Conservation (phyloP, 2,329 filamentous ascomycete genomes). For the Eutypa lata region DNA sequence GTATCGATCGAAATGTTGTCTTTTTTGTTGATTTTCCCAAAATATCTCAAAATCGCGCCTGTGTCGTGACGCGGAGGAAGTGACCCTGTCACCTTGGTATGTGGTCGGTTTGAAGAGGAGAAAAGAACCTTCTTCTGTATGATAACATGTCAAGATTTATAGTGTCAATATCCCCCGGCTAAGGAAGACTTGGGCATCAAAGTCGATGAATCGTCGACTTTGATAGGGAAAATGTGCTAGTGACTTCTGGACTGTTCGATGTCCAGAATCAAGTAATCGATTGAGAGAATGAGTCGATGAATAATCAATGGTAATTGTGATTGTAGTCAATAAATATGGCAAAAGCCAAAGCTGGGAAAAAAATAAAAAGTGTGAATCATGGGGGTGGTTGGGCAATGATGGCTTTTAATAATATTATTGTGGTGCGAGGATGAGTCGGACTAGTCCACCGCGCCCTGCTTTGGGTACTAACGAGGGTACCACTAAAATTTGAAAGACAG, state of each 20-base stretch:
- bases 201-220: conserved; percentile 31
- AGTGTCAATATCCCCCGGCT: conserved; percentile 35
- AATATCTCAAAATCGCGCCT: conserved; percentile 32
- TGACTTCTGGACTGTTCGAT: conserved; percentile 35
- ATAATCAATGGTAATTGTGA: conserved; percentile 10
- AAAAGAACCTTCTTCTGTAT: conserved; percentile 51
- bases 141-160: conserved; percentile 52
- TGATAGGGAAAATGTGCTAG: conserved; percentile 30
- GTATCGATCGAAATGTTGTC: conserved; percentile 4
- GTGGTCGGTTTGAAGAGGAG: conserved; percentile 57
- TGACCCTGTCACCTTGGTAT: conserved; percentile 59
- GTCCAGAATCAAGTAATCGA: conserved; percentile 29
- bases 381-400: conserved; percentile 22
- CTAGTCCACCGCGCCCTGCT: conserved; percentile 3
- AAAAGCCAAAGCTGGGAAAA: conserved; percentile 27
- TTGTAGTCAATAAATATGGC: conserved; percentile 25
- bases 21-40: conserved; percentile 5
- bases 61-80: conserved; percentile 45
- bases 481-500: conserved; percentile 3
- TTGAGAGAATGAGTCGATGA: conserved; percentile 2
- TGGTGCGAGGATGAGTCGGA: neutral
- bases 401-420: conserved; percentile 22
- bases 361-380: conserved; percentile 2
- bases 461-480: neutral
- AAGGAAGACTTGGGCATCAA: conserved; percentile 34